Evolutionary conservation across 1,284 basidiomycete species (phyloP).

Genomic region (Apiotrichum gracile): DNA sequence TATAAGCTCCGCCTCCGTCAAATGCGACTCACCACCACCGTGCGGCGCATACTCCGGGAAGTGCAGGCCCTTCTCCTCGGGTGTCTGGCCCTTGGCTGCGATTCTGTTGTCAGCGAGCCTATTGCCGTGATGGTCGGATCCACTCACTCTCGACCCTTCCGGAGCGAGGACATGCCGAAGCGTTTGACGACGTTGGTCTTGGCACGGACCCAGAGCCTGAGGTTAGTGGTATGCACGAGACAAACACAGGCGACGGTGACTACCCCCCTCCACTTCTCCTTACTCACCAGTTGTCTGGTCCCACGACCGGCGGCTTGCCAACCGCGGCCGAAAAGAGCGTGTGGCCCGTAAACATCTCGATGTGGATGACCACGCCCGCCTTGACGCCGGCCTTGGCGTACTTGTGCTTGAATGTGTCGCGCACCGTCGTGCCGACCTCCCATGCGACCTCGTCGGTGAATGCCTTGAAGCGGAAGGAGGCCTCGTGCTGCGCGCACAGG

Average conservation of each 20-base stretch:
- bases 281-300: slow-evolving; percentile 38
- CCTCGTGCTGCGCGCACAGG: slow-evolving; percentile 19
- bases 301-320: slow-evolving; percentile 31
- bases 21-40: slow-evolving; percentile 34
- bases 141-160: slow-evolving; percentile 36
- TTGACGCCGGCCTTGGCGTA: slow-evolving; percentile 13
- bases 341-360: slow-evolving; percentile 39
- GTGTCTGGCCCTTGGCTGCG: slow-evolving; percentile 22
- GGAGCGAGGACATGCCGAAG: slow-evolving; percentile 35
- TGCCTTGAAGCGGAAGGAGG: slow-evolving; percentile 15
- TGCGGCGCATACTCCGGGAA: slow-evolving; percentile 42
- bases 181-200: slow-evolving; percentile 43
- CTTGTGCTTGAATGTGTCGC: slow-evolving; percentile 20
- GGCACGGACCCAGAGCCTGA: slow-evolving; percentile 34
- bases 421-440: slow-evolving; percentile 27
- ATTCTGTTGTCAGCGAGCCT: slow-evolving; percentile 4
- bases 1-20: neutral
- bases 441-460: slow-evolving; percentile 29
- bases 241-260: too few relatives aligned
- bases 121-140: too few relatives aligned
- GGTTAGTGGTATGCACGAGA: neutral
- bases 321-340: slow-evolving; percentile 37
- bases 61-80: slow-evolving; percentile 24
- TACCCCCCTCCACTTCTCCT: neutral
- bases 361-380: slow-evolving; percentile 37